phyloP scores from a whole-genome alignment of 23 red algal species.

The Gracilaria domingensis region DNA sequence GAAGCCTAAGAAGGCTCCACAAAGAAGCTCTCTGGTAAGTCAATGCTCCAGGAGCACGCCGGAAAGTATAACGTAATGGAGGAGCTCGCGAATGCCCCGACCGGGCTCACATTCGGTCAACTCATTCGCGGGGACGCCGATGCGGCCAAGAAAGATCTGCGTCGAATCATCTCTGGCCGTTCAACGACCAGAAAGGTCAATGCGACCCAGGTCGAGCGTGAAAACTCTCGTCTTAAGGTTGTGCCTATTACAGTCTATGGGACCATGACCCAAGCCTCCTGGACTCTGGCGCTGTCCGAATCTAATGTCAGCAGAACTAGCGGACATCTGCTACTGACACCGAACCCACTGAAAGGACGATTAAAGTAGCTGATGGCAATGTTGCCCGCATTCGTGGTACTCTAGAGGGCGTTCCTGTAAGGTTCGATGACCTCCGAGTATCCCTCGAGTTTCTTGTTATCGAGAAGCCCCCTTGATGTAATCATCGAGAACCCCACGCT shows the following conservation, averaged over 20 bases:
- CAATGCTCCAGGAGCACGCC: not conserved
- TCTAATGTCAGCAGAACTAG: not conserved
- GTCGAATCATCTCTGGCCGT: not conserved
- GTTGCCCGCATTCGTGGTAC: not conserved
- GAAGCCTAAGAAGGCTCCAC: too few species aligned
- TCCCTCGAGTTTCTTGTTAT: not conserved
- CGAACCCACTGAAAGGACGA: not conserved
- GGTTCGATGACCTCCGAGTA: not conserved
- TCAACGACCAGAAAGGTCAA: not conserved
- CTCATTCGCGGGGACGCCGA: not conserved
- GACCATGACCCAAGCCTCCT: not conserved
- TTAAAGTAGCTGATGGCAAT: not conserved
- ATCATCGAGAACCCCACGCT: not conserved
- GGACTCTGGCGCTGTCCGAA: not conserved
- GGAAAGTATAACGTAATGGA: not conserved
- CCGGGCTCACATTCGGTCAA: not conserved
- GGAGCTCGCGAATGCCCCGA: not conserved
- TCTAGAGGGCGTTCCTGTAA: not conserved
- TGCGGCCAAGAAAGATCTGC: not conserved
- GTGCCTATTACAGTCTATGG: not conserved
- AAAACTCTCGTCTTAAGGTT: not conserved
- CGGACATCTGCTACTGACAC: not conserved
- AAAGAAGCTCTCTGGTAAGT: too few species aligned
- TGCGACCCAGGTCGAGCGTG: not conserved
- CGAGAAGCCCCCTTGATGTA: not conserved